Conservation (phyloP, 331 rosid genomes). For the Malus hybrid region DNA sequence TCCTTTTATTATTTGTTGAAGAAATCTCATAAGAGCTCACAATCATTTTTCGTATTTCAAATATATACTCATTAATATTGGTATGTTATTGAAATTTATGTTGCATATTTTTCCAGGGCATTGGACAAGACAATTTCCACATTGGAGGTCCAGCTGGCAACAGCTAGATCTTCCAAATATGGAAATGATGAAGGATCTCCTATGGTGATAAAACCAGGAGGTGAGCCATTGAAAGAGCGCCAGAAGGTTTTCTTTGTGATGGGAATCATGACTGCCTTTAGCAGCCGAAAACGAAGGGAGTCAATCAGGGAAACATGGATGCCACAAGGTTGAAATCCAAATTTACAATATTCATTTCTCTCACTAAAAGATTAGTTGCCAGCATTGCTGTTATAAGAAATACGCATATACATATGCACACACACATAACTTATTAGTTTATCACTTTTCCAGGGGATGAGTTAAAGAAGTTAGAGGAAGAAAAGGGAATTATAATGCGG, state of each 20-base stretch:
- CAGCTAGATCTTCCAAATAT: constrained; percentile 43
- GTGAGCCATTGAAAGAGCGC: constrained; percentile 29
- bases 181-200: constrained; percentile 34
- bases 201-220: constrained; percentile 16
- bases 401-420: too few species aligned
- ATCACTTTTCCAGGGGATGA: constrained; percentile 23
- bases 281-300: constrained; percentile 58
- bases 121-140: constrained; percentile 50
- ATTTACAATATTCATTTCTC: background rate
- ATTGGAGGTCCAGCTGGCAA: constrained; percentile 52
- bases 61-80: background rate
- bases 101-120: constrained; percentile 26
- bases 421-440: too few species aligned
- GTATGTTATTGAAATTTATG: background rate
- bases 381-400: background rate
- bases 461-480: constrained; percentile 40
- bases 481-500: constrained; percentile 52
- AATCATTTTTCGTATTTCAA: background rate
- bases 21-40: background rate
- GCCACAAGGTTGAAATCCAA: constrained; percentile 36
- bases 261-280: constrained; percentile 62
- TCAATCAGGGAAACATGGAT: constrained; percentile 67
- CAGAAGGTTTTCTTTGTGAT: constrained; percentile 54
- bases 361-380: background rate
- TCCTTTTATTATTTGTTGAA: background rate